Base-by-base conservation (phyloP, 140 eudicot species). In the Cichorium intybus region DNA sequence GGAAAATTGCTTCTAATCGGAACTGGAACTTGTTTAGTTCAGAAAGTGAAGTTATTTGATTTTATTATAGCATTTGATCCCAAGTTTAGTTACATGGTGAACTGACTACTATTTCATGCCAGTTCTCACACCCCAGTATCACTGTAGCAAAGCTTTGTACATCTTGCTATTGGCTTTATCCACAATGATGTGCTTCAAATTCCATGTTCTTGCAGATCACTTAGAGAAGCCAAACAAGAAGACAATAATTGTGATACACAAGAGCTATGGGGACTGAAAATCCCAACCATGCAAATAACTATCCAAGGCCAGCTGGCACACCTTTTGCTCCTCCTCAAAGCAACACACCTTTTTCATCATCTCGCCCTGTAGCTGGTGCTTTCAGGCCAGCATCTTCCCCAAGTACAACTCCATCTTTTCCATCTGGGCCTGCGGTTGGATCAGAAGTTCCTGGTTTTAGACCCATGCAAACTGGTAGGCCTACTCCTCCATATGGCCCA, bases 231-330 rank as follows among this genome's bases (percentile, higher is more conserved):
- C 45, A 48, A 56, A 61, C 31, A 58, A 31, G 51, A 46, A 46
- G 64, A 75, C 20, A 74, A 68, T 72, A 65, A 73, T 75, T 49
- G 54, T 33, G 59, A 60, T 22, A 41, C 41, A 60, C 56, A 20
- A 31, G 46, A 50, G 52, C 69, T 31, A 90, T 90, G 97, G 95
- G 93, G 77, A 81, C 95, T 37, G 97, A 84, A 75, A 68, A 90
- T 78, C 85, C 95, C 18, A 75, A 76, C 47, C 87, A 74, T 43
- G 71, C 85, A 33, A 85, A 73, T 76, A 68, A 73, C 58, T 84
- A 82, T 31, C 64, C 68, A 57, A 74, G 95, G 59, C 95, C 95
- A 34, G 72, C 77, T 72, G 76, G 72, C 37, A 22, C 88, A 49
- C 95, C 95, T 35, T 85, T 89, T 72, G 76, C 81, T 68, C 81